phyloP scores from a whole-genome alignment of 192 early-diverging fungal genomes.

The Spizellomyces sp. region DNA sequence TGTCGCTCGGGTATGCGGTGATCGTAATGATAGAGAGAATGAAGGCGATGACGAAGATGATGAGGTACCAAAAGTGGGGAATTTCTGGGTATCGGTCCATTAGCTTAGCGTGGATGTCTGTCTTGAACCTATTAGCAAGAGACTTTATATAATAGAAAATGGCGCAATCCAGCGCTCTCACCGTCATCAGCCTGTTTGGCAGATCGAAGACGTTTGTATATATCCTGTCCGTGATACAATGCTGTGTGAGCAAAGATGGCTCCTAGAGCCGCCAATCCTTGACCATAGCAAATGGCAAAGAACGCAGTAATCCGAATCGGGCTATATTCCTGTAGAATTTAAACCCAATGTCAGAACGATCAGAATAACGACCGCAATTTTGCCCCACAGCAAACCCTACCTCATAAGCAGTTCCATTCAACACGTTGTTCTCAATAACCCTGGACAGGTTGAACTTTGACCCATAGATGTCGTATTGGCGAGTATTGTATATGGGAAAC shows the following conservation, averaged over 20 bases:
- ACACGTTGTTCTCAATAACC: neutral
- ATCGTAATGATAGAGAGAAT: constrained; percentile 46
- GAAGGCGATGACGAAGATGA: constrained; percentile 41
- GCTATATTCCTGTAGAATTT: neutral
- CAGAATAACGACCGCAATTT: no score
- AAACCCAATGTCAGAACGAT: no score
- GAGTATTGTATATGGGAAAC: neutral
- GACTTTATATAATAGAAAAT: no score
- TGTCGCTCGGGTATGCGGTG: constrained; percentile 50
- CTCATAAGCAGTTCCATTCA: neutral
- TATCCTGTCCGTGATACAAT: constrained; percentile 71
- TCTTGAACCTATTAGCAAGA: no score
- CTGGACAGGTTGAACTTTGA: neutral
- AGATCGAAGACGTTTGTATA: constrained; percentile 55
- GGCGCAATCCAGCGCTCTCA: neutral
- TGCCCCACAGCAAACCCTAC: no score
- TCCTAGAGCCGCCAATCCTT: constrained; percentile 67
- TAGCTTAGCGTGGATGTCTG: constrained; percentile 28
- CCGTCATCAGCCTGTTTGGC: constrained; percentile 8
- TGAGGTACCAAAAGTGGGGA: constrained; percentile 56
- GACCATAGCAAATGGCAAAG: constrained; percentile 53
- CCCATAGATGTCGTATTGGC: constrained; percentile 1
- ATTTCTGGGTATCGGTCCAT: constrained; percentile 52
- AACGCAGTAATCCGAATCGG: constrained; percentile 5
- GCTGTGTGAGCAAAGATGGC: constrained; percentile 67